Percentiles rank a stretch among this genome's conserved stretches.
These are phyloP conservation scores for Pilobolus umbonatus DNA, from an alignment of 192 early-diverging fungal species.

Conservation along the genomic window DNA sequence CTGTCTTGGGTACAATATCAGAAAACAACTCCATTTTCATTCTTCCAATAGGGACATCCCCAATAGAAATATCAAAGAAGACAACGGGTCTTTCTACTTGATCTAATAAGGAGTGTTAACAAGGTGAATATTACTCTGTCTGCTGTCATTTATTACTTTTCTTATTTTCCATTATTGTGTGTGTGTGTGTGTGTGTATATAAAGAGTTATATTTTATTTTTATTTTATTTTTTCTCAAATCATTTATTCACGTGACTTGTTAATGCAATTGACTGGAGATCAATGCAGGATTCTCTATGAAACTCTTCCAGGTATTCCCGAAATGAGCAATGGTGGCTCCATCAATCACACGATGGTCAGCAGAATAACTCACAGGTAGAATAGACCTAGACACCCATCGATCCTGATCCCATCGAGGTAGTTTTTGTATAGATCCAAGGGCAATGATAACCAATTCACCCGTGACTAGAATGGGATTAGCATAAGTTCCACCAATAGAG, in stretches of 20 bases:
- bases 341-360: slow-evolving; percentile 95
- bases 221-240: too few species aligned
- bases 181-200: too few species aligned
- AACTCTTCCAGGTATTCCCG: slow-evolving; percentile 74
- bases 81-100: slow-evolving; percentile 39
- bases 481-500: slow-evolving; percentile 87
- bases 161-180: too few species aligned
- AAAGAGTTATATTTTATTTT: too few species aligned
- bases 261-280: slow-evolving; percentile 61
- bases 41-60: slow-evolving; percentile 51
- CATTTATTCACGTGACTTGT: too few species aligned
- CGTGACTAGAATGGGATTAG: slow-evolving; percentile 83
- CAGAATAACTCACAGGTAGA: slow-evolving; percentile 81
- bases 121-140: too few species aligned
- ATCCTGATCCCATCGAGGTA: slow-evolving; percentile 71
- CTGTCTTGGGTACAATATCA: slow-evolving; percentile 67
- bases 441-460: slow-evolving; percentile 89
- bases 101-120: too few species aligned
- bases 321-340: slow-evolving; percentile 95
- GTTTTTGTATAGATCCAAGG: slow-evolving; percentile 72
- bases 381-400: slow-evolving; percentile 66
- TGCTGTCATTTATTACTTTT: too few species aligned
- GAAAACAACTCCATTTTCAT: slow-evolving; percentile 74
- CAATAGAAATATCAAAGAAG: slow-evolving; percentile 80
- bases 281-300: slow-evolving; percentile 80